phyloP scores from a whole-genome alignment of 2,329 filamentous ascomycete genomes.

The Rugonectria rugulosa region DNA sequence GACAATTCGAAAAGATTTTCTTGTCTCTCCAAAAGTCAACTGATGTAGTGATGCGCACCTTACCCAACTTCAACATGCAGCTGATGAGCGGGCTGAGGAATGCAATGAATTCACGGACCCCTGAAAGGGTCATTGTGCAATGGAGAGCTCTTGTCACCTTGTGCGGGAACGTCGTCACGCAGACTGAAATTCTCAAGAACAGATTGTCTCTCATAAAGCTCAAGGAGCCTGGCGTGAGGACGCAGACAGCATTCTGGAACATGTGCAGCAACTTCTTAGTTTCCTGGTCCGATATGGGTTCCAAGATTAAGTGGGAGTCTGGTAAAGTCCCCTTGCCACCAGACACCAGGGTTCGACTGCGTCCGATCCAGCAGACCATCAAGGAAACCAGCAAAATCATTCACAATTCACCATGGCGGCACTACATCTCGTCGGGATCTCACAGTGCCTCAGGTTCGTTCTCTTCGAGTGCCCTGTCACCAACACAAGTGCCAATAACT shows the following conservation, averaged over 20 bases:
- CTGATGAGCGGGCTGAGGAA: slow-evolving; percentile 70
- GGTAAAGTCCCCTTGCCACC: slow-evolving; percentile 62
- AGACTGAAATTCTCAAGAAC: slow-evolving; percentile 75
- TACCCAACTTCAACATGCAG: slow-evolving; percentile 75
- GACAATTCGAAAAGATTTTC: slow-evolving; percentile 83
- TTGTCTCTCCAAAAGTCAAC: slow-evolving; percentile 76
- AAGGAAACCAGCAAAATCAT: slow-evolving; percentile 82
- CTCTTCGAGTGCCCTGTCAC: slow-evolving; percentile 39
- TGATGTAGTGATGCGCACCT: slow-evolving; percentile 73
- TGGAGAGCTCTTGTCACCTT: slow-evolving; percentile 77
- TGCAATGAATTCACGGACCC: slow-evolving; percentile 66
- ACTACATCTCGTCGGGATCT: slow-evolving; percentile 43
- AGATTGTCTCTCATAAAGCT: slow-evolving; percentile 83
- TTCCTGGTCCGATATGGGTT: slow-evolving; percentile 72
- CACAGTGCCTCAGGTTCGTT: slow-evolving; percentile 31
- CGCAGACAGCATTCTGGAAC: slow-evolving; percentile 68
- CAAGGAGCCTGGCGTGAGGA: slow-evolving; percentile 80
- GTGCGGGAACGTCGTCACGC: slow-evolving; percentile 73
- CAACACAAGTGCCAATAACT: slow-evolving; percentile 71
- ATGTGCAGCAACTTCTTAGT: slow-evolving; percentile 79
- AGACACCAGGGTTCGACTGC: slow-evolving; percentile 77
- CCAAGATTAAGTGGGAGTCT: slow-evolving; percentile 63
- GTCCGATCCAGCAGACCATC: slow-evolving; percentile 82
- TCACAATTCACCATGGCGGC: slow-evolving; percentile 64
- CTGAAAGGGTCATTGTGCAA: slow-evolving; percentile 66